Conservation (phyloP, 1,284 basidiomycete genomes). For the Cystobasidium pallidum region DNA sequence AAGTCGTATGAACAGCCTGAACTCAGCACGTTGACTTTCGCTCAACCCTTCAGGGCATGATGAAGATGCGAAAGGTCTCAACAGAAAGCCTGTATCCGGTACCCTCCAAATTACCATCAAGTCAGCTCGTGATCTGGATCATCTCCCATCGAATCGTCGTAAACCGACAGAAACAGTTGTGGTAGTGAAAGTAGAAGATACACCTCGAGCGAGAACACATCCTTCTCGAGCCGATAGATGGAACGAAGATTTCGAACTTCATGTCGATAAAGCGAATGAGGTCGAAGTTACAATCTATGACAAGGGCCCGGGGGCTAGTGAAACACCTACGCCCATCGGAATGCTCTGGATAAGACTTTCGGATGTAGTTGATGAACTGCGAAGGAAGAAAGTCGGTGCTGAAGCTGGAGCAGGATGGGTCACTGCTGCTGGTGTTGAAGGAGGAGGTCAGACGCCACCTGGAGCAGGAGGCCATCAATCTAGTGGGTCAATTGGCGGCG, state of each 20-base stretch:
- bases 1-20: neutral
- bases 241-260: constrained; percentile 96
- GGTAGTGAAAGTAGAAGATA: constrained; percentile 94
- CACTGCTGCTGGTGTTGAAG: constrained; percentile 66
- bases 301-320: constrained; percentile 66
- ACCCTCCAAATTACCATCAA: constrained; percentile 87
- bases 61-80: constrained; percentile 83
- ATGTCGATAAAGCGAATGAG: constrained; percentile 97
- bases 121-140: constrained; percentile 90
- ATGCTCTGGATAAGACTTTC: constrained; percentile 93
- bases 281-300: constrained; percentile 97
- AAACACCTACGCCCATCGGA: constrained; percentile 84
- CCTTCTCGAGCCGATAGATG: constrained; percentile 92
- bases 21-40: neutral
- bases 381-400: constrained; percentile 86
- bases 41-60: constrained; percentile 49
- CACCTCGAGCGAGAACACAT: constrained; percentile 87
- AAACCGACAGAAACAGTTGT: constrained; percentile 83
- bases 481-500: constrained; percentile 24
- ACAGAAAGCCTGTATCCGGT: constrained; percentile 90
- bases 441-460: constrained; percentile 35
- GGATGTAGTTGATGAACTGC: constrained; percentile 91
- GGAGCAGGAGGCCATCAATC: constrained; percentile 48
- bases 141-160: constrained; percentile 71
- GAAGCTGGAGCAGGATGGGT: constrained; percentile 83